Evolutionary conservation across 192 early-diverging fungal species (phyloP), one percentile per base, ranked within the genome.

Genomic region (Glomus cerebriforme): DNA sequence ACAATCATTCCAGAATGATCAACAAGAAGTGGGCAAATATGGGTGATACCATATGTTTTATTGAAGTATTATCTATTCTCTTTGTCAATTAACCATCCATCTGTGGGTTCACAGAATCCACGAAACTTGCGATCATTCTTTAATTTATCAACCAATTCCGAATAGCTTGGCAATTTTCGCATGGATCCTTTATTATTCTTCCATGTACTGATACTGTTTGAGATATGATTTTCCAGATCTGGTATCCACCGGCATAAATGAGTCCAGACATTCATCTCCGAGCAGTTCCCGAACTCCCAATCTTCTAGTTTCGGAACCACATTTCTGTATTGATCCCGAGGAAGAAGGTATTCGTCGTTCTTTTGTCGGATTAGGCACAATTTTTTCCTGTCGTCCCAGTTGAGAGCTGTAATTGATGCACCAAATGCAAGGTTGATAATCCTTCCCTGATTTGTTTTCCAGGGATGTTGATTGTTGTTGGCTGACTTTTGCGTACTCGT

Each of bases 1-100:
- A 69, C 8, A 69, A 69, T 15, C 35, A 69, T 69, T 27, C 67
- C 67, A 43, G 67, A 69, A 69, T 69, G 67, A 26, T 43, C 67
- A 8, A 69, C 67, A 69, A 69, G 17, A 0, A 35, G 31, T 0
- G 67, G 67, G 17, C 8, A 7, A 37, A 37, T 37, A 37, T 0
- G 6, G 1, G 59, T 62, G 10, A 62, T 62, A 62, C 59, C 59
- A 62, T 24, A 62, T 24, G 26, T 62, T 24, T 62, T 27, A 62
- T 7, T 6, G 59, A 62, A 62, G 59, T 62, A 62, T 27, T 62
- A 0, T 7, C 6, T 37, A 37, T 37, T 37, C 37, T 37, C 37
- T 37, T 37, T 3, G 37, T 37, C 37, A 7, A 37, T 37, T 37
- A 37, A 37, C 37, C 5, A 1, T 37, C 8, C 5, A 37, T 37